Evolutionary conservation across 192 early-diverging fungal genomes (phyloP).

Genomic region (Thoreauomyces humboldtii): DNA sequence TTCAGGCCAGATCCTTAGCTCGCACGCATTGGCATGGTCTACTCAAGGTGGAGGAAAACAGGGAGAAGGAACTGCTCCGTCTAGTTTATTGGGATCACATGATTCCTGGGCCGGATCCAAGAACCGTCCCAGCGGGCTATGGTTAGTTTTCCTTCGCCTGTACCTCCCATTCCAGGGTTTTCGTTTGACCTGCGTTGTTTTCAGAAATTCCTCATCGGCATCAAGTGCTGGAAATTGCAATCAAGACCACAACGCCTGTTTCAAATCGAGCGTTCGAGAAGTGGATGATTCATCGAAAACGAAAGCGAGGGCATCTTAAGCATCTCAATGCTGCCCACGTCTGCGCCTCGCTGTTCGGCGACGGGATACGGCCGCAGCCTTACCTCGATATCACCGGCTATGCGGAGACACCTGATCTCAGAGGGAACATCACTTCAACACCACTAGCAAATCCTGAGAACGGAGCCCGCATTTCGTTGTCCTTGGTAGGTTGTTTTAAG

Average conservation of each 20-base stretch:
- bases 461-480: background rate
- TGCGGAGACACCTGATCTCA: slow-evolving; percentile 4
- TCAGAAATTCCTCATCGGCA: slow-evolving; percentile 7
- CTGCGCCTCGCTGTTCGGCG: slow-evolving; percentile 12
- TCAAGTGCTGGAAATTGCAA: slow-evolving; percentile 15
- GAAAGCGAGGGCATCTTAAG: background rate
- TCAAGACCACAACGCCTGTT: background rate
- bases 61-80: background rate
- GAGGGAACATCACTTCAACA: background rate
- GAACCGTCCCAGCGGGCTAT: slow-evolving; percentile 23
- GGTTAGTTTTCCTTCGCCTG: background rate
- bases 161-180: background rate
- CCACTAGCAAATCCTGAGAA: slow-evolving; percentile 6
- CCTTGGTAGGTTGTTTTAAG: background rate
- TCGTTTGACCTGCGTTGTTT: background rate
- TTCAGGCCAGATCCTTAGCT: slow-evolving; percentile 6
- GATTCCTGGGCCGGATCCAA: slow-evolving; percentile 23
- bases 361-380: background rate
- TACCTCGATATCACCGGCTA: slow-evolving; percentile 8
- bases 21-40: slow-evolving; percentile 4
- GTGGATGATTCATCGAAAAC: slow-evolving; percentile 1
- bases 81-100: slow-evolving; percentile 3
- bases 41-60: slow-evolving; percentile 7
- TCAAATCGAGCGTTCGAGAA: slow-evolving; percentile 1
- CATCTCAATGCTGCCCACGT: background rate